Base-by-base conservation (phyloP, 495 filamentous ascomycete species). In the Tuber calosporum region DNA sequence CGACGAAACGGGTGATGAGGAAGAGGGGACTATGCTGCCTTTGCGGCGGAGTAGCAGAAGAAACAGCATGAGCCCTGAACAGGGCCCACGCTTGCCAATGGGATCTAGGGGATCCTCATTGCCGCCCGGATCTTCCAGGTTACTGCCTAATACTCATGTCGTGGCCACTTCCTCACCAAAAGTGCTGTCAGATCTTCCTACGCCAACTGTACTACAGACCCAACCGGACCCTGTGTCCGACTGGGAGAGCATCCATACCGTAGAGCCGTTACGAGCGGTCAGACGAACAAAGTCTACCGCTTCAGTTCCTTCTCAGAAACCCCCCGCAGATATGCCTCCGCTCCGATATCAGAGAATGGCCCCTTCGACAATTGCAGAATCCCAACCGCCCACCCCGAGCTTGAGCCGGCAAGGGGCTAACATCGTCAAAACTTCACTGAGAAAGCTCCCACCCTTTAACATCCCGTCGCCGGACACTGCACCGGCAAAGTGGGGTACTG, bases 401-500 rank as follows among this genome's bases (percentile, higher is more conserved):
- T 13, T 69, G n/a, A 36, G 22, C 17, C 69, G 22, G 1, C 36
- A 45, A 13, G 72, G 68, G 3, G 66, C 72, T 13, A 67, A 68
- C 68, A 40, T 30, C 17, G 70, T 43, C 30, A 77, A 66, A 37
- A 75, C 74, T 0, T 81, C 79, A 26, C 67, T 81, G 8, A 76
- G 43, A 4, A 69, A 72, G 30, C 74, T 81, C 30, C 62, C 71
- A 0, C 79, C 79, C 4, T 81, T 81, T 45, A 81, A 81, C 42
- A 75, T 81, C n/a, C 76, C 79, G 20, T 67, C 69, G 5, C 71
- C 75, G 1, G 2, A 45, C 6, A 1, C 45, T 8, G 26, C 34
- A 45, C 41, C 30, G 20, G 69, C 62, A n/a, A 42, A 41, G 11
- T 19, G 42, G 34, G 19, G 48, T 48, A 41, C 26, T 20, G 9